Base-by-base conservation (phyloP, 2,329 filamentous ascomycete genomes). In the Aspergillus versicolor region DNA sequence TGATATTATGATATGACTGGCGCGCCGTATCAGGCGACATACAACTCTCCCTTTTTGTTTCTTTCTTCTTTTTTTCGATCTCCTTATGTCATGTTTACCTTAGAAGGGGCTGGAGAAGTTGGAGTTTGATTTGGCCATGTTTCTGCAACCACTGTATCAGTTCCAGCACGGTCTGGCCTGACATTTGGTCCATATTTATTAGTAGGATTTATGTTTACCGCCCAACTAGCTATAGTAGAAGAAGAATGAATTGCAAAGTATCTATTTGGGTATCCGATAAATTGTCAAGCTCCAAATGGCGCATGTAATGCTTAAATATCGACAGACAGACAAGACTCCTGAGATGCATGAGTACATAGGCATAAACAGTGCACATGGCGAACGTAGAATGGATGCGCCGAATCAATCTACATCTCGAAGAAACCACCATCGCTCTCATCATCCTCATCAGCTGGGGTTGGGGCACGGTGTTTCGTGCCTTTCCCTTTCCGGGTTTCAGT, bases 361-460 rank as follows among this genome's bases (percentile, higher is more conserved):
- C 21, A 37, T 5, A 32, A 27, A 13, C 42, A 24, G 30, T 5
- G 30, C 48, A 30, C 27, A 30, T 9, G 27, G 9, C 9, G 34
- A 15, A 37, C 15, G 34, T 37, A 37, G 34, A 15, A 37, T 37
- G 15, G 12, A n/a, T 37, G 24, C 12, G 19, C 3, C 50, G 21
- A 42, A 45, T n/a, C 32, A 42, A 45, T n/a, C 38, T 47, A 66
- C 54, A 67, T 60, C 54, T 76, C 74, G 50, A 77, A 76, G 63
- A 76, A 76, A 5, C 73, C 75, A n/a, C 72, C 73, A 53, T 76
- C 75, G 52, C 73, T 73, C 12, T 72, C 70, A 12, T 70, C 66
- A 15, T 57, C 64, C 9, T 59, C 52, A 15, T 62, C 61, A 17
- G n/a, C 46, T 19, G 42, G 45, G 19, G 6, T 59, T 42, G 32